Conservation (phyloP, 2,329 filamentous ascomycete species). For the Penicillium brevicompactum region DNA sequence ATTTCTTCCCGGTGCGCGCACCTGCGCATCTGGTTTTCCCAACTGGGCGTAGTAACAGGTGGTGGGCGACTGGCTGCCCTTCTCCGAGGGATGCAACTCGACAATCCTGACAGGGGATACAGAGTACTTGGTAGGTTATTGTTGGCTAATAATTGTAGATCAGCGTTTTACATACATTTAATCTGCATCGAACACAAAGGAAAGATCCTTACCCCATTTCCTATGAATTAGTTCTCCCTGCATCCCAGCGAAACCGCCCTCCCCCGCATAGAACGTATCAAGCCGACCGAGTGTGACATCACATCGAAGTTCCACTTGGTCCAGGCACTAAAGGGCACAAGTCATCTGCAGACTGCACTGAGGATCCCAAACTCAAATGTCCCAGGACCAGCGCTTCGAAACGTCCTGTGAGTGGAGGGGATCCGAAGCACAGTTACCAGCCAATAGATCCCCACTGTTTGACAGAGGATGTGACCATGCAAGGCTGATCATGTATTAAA, state of each 20-base stretch:
- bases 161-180: neutral
- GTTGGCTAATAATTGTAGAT: neutral
- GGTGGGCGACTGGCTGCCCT: conserved; percentile 11
- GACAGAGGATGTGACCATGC: conserved; percentile 18
- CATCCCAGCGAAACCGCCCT: neutral
- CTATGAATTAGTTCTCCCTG: neutral
- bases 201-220: neutral
- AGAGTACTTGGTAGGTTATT: neutral
- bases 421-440: conserved; percentile 1
- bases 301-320: conserved; percentile 2
- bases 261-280: conserved; percentile 5
- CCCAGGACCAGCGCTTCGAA: conserved; percentile 13
- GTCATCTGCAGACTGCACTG: conserved; percentile 21
- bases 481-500: conserved; percentile 18
- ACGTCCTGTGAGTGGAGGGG: conserved; percentile 12
- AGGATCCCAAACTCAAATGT: conserved; percentile 18
- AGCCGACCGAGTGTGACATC: conserved; percentile 5
- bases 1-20: neutral
- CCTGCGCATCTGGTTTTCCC: neutral
- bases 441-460: conserved; percentile 15
- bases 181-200: neutral
- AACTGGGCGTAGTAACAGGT: neutral
- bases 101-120: neutral
- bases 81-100: conserved; percentile 9
- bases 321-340: neutral